phyloP scores from a whole-genome alignment of 2,329 filamentous ascomycete species.

The Fonsecaea nubica region DNA sequence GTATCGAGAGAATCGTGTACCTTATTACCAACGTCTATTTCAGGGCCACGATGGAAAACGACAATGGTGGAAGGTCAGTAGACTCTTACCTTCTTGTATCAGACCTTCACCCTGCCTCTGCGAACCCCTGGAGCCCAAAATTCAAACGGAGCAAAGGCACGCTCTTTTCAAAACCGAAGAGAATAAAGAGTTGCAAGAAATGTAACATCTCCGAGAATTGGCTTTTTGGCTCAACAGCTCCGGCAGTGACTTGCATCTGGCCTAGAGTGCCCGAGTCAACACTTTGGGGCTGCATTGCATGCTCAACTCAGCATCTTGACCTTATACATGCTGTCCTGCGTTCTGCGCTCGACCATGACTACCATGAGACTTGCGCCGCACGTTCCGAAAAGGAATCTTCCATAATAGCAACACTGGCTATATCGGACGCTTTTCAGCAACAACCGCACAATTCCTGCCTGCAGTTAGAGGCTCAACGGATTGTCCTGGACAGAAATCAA shows the following conservation, averaged over 20 bases:
- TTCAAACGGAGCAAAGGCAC: not conserved
- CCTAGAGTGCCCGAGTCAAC: not conserved
- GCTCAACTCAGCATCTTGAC: not conserved
- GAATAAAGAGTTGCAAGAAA: not conserved
- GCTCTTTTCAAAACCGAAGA: not conserved
- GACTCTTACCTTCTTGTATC: slow-evolving; percentile 10
- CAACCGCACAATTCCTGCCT: not conserved
- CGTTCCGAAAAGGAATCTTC: not conserved
- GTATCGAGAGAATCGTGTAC: slow-evolving; percentile 71
- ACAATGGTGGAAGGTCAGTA: slow-evolving; percentile 71
- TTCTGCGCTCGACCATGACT: not conserved
- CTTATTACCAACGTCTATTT: slow-evolving; percentile 70
- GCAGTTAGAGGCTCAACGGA: not conserved
- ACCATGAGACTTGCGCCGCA: not conserved
- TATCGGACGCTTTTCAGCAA: not conserved
- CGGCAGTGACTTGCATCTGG: not conserved
- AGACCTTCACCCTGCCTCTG: not conserved
- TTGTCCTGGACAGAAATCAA: not conserved
- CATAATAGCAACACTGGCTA: not conserved
- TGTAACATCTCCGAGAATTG: not conserved
- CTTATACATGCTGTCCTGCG: not conserved
- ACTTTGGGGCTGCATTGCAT: not conserved
- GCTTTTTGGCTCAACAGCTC: not conserved
- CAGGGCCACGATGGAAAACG: slow-evolving; percentile 70
- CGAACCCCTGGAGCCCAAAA: not conserved